These are phyloP conservation scores for Podospora pseudopauciseta DNA, from an alignment of 495 filamentous ascomycete genomes.

Conservation along the genomic window DNA sequence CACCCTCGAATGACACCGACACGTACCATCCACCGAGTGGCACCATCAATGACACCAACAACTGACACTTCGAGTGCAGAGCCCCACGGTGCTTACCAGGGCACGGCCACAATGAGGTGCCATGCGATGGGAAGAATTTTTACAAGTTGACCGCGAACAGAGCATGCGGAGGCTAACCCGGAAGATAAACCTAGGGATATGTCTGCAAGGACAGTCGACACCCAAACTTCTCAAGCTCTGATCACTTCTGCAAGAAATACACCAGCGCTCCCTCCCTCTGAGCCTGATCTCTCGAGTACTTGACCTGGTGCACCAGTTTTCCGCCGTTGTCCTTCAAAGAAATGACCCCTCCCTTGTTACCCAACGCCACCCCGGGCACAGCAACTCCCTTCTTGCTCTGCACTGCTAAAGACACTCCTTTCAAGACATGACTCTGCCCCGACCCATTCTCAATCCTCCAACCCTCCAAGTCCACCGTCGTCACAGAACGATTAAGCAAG, in stretches of 20 bases:
- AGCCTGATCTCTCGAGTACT: slow-evolving; percentile 3
- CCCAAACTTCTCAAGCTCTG: neutral
- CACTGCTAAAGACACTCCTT: slow-evolving; percentile 7
- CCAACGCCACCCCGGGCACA: slow-evolving; percentile 16
- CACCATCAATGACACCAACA: no score
- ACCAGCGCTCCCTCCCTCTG: slow-evolving; percentile 6
- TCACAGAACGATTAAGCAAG: slow-evolving; percentile 14
- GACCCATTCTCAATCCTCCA: slow-evolving; percentile 21
- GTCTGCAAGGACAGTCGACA: no score
- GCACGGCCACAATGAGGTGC: no score
- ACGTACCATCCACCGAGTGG: no score
- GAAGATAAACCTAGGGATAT: no score
- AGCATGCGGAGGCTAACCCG: no score
- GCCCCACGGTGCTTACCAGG: no score
- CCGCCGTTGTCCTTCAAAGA: slow-evolving; percentile 8
- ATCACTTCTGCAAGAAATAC: slow-evolving; percentile 3
- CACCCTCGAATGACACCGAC: no score
- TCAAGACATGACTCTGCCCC: slow-evolving; percentile 13
- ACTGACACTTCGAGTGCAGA: no score
- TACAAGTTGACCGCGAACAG: no score
- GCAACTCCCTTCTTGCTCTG: slow-evolving; percentile 9
- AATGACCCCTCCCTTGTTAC: slow-evolving; percentile 8
- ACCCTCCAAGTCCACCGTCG: slow-evolving; percentile 18
- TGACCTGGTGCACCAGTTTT: slow-evolving; percentile 9
- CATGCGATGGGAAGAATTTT: no score